Evolutionary conservation across 495 filamentous ascomycete genomes (phyloP).

Genomic region (Sabuloglossum arenarium): DNA sequence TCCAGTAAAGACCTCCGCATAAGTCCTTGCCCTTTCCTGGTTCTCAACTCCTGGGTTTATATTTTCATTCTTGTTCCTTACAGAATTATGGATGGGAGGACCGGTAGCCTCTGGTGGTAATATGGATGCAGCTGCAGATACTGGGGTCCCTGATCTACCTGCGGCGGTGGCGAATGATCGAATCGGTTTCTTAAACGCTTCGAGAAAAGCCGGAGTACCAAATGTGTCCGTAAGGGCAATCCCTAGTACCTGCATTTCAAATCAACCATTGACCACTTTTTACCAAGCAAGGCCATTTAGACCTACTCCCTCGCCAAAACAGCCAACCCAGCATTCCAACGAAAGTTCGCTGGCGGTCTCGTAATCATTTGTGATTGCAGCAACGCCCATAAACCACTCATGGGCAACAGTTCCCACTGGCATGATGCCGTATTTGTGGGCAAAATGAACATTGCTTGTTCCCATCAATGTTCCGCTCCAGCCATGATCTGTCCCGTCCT

Average conservation of each 20-base stretch:
- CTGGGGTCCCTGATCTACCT: constrained; percentile 8
- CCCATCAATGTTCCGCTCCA: constrained; percentile 55
- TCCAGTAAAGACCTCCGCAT: constrained; percentile 70
- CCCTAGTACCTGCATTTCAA: constrained; percentile 36
- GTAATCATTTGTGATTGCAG: constrained; percentile 78
- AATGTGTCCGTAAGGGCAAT: constrained; percentile 98
- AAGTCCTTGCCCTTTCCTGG: constrained; percentile 27
- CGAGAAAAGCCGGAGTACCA: constrained; percentile 75
- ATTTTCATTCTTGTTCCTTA: not conserved
- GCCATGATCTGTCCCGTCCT: constrained; percentile 38
- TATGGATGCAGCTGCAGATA: constrained; percentile 7
- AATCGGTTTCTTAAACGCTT: constrained; percentile 52
- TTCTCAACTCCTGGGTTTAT: constrained; percentile 4
- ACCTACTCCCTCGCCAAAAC: constrained; percentile 66
- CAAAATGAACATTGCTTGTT: constrained; percentile 93
- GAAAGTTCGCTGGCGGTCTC: constrained; percentile 61
- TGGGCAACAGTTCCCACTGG: constrained; percentile 91
- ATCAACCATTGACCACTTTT: not conserved
- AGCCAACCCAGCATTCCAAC: constrained; percentile 69
- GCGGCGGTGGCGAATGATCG: constrained; percentile 14
- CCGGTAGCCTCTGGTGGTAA: constrained; percentile 9
- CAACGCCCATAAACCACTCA: constrained; percentile 98
- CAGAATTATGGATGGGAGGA: constrained; percentile 9
- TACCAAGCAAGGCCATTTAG: not conserved
- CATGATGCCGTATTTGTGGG: constrained; percentile 65